These are phyloP conservation scores for Haplosporangium sp. DNA, from an alignment of 371 early-diverging fungal genomes.

Conservation along the genomic window DNA sequence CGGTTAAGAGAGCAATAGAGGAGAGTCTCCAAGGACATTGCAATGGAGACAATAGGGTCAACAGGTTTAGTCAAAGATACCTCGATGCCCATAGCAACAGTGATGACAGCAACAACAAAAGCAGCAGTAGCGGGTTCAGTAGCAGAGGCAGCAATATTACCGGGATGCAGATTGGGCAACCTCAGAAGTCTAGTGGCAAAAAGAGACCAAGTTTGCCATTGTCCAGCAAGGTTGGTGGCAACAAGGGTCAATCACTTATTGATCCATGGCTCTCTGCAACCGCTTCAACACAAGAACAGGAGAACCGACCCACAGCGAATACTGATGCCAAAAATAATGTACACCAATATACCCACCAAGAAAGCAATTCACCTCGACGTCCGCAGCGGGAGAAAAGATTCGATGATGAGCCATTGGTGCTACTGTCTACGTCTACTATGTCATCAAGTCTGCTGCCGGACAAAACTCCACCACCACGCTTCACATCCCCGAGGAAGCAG, in stretches of 20 bases:
- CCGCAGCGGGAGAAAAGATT: slow-evolving; percentile 10
- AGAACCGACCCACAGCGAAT: neutral
- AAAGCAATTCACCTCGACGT: neutral
- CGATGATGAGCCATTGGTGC: slow-evolving; percentile 28
- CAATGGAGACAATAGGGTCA: neutral
- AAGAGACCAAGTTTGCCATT: neutral
- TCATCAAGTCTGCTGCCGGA: slow-evolving; percentile 10
- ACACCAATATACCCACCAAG: neutral
- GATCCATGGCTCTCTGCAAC: slow-evolving; percentile 41
- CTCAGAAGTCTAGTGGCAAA: neutral
- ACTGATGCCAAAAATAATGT: neutral
- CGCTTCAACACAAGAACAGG: neutral
- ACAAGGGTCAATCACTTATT: slow-evolving; percentile 25
- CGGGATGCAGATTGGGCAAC: neutral
- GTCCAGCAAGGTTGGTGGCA: slow-evolving; percentile 33
- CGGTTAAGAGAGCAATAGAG: neutral
- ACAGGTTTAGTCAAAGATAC: neutral
- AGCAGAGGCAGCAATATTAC: neutral
- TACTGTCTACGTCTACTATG: slow-evolving; percentile 30
- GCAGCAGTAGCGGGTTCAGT: neutral
- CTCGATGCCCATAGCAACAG: neutral
- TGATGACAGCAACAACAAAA: neutral
- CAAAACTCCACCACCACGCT: slow-evolving; percentile 12
- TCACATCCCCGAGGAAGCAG: slow-evolving; percentile 23
- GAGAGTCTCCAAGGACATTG: slow-evolving; percentile 10